Base-by-base conservation (phyloP, 805 yeast species). In the Kuraishia floccosa region DNA sequence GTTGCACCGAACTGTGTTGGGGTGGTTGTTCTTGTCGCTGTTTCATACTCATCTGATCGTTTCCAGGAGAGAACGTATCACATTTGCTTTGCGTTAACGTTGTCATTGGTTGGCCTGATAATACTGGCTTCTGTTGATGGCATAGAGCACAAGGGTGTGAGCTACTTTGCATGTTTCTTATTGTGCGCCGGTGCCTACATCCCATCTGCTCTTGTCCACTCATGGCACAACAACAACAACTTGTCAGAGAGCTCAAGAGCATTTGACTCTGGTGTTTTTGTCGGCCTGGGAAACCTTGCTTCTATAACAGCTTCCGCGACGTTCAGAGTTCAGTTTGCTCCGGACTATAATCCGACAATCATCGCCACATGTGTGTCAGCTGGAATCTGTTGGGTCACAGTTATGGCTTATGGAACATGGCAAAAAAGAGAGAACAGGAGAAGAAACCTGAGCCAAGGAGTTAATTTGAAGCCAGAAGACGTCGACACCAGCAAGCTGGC, bases 231-330 rank as follows among this genome's bases (percentile, higher is more conserved):
- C 27, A 39, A 39, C 24, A 39, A 39, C 28, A 36, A 39, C 24
- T 25, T 39, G 13, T 31, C 28, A 26, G 42, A 39, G 28, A 33
- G 38, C 20, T 30, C 35, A 7, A 28, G 37, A 27, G 39, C 39
- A 7, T 39, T 39, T 21, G 38, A 39, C 30, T 35, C 35, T 10
- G 42, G 42, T 21, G 34, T 39, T n/a, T 39, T 33, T 30, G 49
- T 54, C 14, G 57, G 58, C 5, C 35, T 54, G 14, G 53, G 55
- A 11, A 54, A 54, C 35, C 50, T 56, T 14, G 52, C 58, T 10
- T 54, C 57, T 1, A 40, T 52, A 20, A 52, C 50, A 14, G 52
- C 53, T 13, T 49, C 55, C 20, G 54, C 51, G 20, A 54, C 54
- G 9, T 54, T 54, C 39, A 36, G 49, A 30, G 47, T 58, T 2